phyloP scores from a whole-genome alignment of 2,329 filamentous ascomycete species.

The Calonectria honghensis region DNA sequence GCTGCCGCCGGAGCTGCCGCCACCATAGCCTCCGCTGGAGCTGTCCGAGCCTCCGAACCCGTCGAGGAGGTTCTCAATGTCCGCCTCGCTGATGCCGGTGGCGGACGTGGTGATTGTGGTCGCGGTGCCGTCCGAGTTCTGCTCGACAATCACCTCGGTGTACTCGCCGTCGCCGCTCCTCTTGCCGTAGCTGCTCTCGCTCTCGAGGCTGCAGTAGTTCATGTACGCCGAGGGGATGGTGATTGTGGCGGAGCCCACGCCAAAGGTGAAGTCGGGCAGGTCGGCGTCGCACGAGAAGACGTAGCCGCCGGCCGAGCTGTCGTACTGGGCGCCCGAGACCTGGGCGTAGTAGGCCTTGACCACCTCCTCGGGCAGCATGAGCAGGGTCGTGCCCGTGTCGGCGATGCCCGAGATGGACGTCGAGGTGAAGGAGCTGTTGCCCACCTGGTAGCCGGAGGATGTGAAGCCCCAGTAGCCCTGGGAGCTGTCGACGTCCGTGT shows the following conservation, averaged over 20 bases:
- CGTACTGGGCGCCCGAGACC: constrained; percentile 64
- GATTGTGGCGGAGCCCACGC: constrained; percentile 75
- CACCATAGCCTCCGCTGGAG: neutral
- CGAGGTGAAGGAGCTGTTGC: constrained; percentile 51
- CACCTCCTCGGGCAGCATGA: constrained; percentile 74
- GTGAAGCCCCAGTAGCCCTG: constrained; percentile 80
- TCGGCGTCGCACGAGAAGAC: constrained; percentile 67
- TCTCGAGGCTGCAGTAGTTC: constrained; percentile 66
- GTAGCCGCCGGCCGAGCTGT: constrained; percentile 65
- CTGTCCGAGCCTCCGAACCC: constrained; percentile 1
- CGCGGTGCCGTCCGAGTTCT: neutral
- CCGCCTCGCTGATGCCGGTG: neutral
- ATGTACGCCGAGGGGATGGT: constrained; percentile 73
- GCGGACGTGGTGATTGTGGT: neutral
- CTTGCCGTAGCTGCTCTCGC: constrained; percentile 51
- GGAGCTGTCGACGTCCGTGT: constrained; percentile 75
- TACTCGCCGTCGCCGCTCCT: neutral
- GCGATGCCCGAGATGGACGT: constrained; percentile 65
- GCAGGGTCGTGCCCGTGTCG: constrained; percentile 79
- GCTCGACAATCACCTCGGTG: neutral
- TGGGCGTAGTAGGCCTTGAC: constrained; percentile 69
- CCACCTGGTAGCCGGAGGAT: constrained; percentile 47
- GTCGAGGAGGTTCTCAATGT: neutral
- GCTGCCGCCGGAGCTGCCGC: neutral
- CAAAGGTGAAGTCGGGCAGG: constrained; percentile 71